Base-by-base conservation (phyloP, 2,329 filamentous ascomycete genomes). In the Sarocladium brachiariae region DNA sequence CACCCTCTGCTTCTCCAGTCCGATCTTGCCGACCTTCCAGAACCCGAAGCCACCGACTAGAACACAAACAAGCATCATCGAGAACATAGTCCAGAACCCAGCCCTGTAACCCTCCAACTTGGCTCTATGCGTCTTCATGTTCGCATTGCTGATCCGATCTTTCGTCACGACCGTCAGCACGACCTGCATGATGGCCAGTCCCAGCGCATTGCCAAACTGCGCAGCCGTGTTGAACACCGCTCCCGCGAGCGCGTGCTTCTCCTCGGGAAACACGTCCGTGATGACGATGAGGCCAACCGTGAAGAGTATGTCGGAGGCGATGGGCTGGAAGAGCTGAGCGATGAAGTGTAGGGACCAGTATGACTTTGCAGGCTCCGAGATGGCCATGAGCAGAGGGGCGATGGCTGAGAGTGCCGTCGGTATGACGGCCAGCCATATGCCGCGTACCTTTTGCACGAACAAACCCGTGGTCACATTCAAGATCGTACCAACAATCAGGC, bases 161-260 rank as follows among this genome's bases (percentile, higher is more conserved):
- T 25, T 33, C 25, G 43, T 47, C 16, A 47, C 43, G 25, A 47
- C 21, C 5, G 43, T 47, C 25, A 47, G 16, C 8, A 76, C 66
- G 1, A 73, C 65, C 34, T 68, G 68, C 41, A 70, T 64, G 2
- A 69, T 50, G 7, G 70, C 69, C 8, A 75, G 53, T 1, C 72
- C 72, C 13, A 76, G 57, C 0, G 66, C 66, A 10, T 61, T 70
- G 0, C 77, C 77, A 51, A 81, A 71, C 55, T 81, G 76, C 1
- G 70, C 66, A 3, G 74, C 63, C 0, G 76, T 79, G 53, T 77
- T 79, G 62, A 81, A 81, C 1, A 82, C 76, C 0, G 74, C 77
- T 0, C 78, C 78, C 0, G 76, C 77, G 0, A 82, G 64, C 0
- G 73, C 75, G 53, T 81, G 77, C 1, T 68, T 78, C n/a, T 74